phyloP scores from a whole-genome alignment of 164 flowering plant genomes.

The Tetrastigma voinierianum region DNA sequence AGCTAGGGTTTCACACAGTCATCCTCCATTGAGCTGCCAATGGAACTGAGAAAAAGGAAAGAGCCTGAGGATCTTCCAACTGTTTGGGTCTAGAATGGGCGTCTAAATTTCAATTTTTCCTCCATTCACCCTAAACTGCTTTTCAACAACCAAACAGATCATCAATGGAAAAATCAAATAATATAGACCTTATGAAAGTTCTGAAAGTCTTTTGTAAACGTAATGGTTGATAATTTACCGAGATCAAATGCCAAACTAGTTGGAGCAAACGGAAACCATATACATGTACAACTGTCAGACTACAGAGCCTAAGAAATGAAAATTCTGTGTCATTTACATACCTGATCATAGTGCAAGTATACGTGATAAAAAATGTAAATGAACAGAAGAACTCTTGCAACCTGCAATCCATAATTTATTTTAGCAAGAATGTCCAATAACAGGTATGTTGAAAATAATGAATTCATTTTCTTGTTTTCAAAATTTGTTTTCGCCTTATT shows the following conservation, averaged over 20 bases:
- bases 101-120: not conserved
- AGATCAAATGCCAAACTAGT: too few relatives aligned
- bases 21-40: not conserved
- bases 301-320: not conserved
- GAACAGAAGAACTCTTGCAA: conserved; percentile 82
- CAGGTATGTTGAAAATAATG: too few relatives aligned
- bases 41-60: not conserved
- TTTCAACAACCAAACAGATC: not conserved
- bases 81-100: not conserved
- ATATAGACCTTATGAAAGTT: too few relatives aligned
- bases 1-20: not conserved
- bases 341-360: conserved; percentile 82
- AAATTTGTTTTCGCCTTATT: too few relatives aligned
- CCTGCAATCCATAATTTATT: conserved; percentile 47
- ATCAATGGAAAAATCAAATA: not conserved
- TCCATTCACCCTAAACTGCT: not conserved
- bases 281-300: not conserved
- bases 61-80: not conserved
- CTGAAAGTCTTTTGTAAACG: too few relatives aligned
- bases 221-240: too few relatives aligned
- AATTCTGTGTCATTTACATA: conserved; percentile 12
- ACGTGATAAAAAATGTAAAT: conserved; percentile 78
- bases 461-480: too few relatives aligned
- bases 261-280: too few relatives aligned
- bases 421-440: conserved; percentile 2